Percentiles rank a stretch among this genome's conserved stretches.
phyloP scores from a whole-genome alignment of 805 yeast species.

The Ogataea saltuana region DNA sequence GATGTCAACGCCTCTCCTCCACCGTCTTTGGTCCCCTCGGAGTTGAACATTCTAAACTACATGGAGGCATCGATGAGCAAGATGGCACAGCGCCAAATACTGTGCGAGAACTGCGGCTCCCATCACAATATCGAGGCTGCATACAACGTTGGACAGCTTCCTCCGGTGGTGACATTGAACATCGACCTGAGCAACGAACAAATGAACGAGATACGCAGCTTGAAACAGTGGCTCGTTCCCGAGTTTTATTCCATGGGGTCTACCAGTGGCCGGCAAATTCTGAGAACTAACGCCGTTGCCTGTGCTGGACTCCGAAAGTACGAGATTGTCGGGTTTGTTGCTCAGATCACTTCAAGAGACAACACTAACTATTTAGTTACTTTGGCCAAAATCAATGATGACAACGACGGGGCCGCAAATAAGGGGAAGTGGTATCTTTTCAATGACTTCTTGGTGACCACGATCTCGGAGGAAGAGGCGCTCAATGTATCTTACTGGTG shows the following conservation, averaged over 20 bases:
- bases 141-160: slow-evolving; percentile 52
- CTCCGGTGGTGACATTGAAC: slow-evolving; percentile 66
- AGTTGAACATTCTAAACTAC: slow-evolving; percentile 50
- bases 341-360: slow-evolving; percentile 59
- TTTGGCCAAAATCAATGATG: slow-evolving; percentile 44
- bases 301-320: slow-evolving; percentile 41
- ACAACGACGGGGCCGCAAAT: slow-evolving; percentile 19
- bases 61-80: slow-evolving; percentile 64
- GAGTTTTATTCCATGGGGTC: slow-evolving; percentile 48
- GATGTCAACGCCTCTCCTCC: slow-evolving; percentile 42
- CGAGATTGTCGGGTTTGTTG: slow-evolving; percentile 68
- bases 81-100: slow-evolving; percentile 47
- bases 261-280: slow-evolving; percentile 28
- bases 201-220: slow-evolving; percentile 49
- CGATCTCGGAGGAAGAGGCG: slow-evolving; percentile 74
- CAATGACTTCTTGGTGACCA: slow-evolving; percentile 86
- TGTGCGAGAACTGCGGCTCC: slow-evolving; percentile 53
- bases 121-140: slow-evolving; percentile 57
- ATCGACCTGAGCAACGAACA: slow-evolving; percentile 56
- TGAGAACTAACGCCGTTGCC: slow-evolving; percentile 28
- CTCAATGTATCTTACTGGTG: slow-evolving; percentile 69
- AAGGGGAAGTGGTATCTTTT: slow-evolving; percentile 70
- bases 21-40: slow-evolving; percentile 34
- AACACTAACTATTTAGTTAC: slow-evolving; percentile 63
- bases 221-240: slow-evolving; percentile 60